These are phyloP conservation scores for Sporothrix variecibatus DNA, from an alignment of 2,329 filamentous ascomycete species.

Conservation along the genomic window DNA sequence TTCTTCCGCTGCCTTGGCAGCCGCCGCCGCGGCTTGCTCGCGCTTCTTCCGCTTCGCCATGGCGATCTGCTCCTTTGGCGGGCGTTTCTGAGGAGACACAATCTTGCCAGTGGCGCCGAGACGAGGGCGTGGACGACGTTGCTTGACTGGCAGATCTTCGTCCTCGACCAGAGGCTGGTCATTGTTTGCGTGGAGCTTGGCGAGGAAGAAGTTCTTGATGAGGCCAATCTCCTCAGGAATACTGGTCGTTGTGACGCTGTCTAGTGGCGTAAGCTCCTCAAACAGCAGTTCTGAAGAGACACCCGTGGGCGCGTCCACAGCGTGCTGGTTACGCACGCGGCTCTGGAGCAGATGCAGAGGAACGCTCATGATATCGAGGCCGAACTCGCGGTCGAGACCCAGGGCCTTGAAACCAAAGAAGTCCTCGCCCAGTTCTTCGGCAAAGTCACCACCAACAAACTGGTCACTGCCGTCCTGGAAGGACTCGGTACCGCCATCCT, in stretches of 20 bases:
- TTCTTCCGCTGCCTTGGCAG: constrained; percentile 33
- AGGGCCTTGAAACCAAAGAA: constrained; percentile 98
- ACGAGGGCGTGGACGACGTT: constrained; percentile 71
- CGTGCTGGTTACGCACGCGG: constrained; percentile 81
- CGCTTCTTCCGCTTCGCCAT: constrained; percentile 85
- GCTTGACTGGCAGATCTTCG: constrained; percentile 90
- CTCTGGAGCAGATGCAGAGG: constrained; percentile 92
- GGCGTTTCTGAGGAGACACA: constrained; percentile 78
- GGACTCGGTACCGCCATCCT: constrained; percentile 77
- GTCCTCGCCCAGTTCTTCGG: constrained; percentile 95
- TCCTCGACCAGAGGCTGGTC: constrained; percentile 87
- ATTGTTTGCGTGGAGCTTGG: constrained; percentile 81
- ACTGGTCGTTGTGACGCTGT: constrained; percentile 77
- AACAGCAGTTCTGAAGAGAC: constrained; percentile 63
- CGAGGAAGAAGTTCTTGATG: constrained; percentile 86
- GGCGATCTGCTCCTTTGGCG: constrained; percentile 78
- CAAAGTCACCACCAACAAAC: constrained; percentile 94
- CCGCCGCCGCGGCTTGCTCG: constrained; percentile 53
- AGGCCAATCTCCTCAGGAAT: constrained; percentile 81
- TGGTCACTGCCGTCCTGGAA: constrained; percentile 98
- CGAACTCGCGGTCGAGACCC: constrained; percentile 88
- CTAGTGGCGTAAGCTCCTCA: constrained; percentile 66
- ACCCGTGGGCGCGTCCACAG: constrained; percentile 69
- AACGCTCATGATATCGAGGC: constrained; percentile 82
- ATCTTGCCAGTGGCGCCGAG: constrained; percentile 79